These are phyloP conservation scores for Penicillium roqueforti DNA, from an alignment of 495 filamentous ascomycete genomes.

Conservation along the genomic window DNA sequence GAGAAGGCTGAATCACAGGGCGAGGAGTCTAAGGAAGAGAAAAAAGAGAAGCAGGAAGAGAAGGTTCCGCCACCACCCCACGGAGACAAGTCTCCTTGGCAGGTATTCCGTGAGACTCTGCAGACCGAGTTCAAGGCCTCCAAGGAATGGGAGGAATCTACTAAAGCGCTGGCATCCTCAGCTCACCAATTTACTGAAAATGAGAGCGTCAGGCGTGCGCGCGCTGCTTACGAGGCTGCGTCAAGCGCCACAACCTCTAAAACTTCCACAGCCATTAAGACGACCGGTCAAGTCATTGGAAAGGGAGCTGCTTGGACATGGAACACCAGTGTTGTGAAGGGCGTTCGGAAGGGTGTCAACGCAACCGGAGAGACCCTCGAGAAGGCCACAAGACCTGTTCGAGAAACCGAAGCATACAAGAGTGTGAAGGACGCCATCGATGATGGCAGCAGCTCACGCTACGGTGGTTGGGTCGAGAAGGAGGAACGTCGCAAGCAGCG, in stretches of 20 bases:
- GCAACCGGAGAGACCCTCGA: constrained; percentile 82
- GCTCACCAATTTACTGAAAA: constrained; percentile 92
- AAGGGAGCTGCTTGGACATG: constrained; percentile 93
- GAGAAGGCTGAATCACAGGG: constrained; percentile 42
- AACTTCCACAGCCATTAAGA: constrained; percentile 73
- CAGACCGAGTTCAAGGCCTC: constrained; percentile 90
- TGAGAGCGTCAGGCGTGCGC: constrained; percentile 81
- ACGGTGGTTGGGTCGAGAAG: constrained; percentile 94
- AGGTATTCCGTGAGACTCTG: constrained; percentile 96
- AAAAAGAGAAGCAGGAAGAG: constrained; percentile 51
- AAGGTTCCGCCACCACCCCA: constrained; percentile 87
- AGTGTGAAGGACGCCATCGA: constrained; percentile 94
- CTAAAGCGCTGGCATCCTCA: constrained; percentile 82
- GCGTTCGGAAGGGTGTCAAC: constrained; percentile 79
- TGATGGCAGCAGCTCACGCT: constrained; percentile 91
- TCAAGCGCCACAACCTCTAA: constrained; percentile 69
- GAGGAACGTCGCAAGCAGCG: constrained; percentile 79
- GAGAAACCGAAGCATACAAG: constrained; percentile 91
- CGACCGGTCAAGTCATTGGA: constrained; percentile 79
- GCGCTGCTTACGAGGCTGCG: constrained; percentile 78
- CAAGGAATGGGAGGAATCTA: constrained; percentile 98
- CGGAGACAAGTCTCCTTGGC: constrained; percentile 96
- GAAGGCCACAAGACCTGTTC: constrained; percentile 86
- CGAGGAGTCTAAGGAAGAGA: constrained; percentile 42
- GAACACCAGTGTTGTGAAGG: constrained; percentile 91